Base-by-base conservation (phyloP, 129 eudicot genomes). In the Escallonia herrerae region DNA sequence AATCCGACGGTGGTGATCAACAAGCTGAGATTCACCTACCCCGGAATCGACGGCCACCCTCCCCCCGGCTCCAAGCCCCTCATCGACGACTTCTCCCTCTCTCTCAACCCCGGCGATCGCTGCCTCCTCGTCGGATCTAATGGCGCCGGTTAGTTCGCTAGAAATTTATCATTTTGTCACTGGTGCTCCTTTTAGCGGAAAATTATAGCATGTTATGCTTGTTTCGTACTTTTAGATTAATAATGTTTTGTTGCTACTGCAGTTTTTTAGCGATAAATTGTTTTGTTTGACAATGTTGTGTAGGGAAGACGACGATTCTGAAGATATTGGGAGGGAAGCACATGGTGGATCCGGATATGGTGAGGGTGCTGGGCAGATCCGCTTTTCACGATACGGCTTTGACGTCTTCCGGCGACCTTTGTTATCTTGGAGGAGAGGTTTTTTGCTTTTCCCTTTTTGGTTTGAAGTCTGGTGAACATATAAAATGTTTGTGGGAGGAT, bases 391-490 rank as follows among this genome's bases (percentile, higher is more conserved):
- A 93, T 63, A 93, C 99, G 45, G 73, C 72, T 48, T 78, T 93
- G 81, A 93, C 81, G 12, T 82, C 95, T 39, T 89, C 99, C 7
- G 99, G 93, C 57, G 85, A 89, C 64, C 91, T 93, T 15, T 80
- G 84, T 73, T 93, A 93, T 76, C 99, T 93, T 56, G 99, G 99
- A 22, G 96, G 96, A 43, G 99, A 89, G 99, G 99, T 93, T 66
- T 68, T 65, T 61, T 38, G 48, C 45, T 56, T 9, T 44, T 22
- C 1, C 0, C 33, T 22, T 0, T 0, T 1, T 22, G 0, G 1
- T 22, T 22, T 22, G 1, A 22, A 22, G 33, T 22, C 33, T 0
- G 1, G 1, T 22, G 0, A 1, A 22, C 33, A 22, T n/a, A n/a
- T n/a, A 51, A 10, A 51, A 9, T 51, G n/a, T 51, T 51, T 15